phyloP scores from a whole-genome alignment of 495 filamentous ascomycete species.

The Glarea lozoyensis region DNA sequence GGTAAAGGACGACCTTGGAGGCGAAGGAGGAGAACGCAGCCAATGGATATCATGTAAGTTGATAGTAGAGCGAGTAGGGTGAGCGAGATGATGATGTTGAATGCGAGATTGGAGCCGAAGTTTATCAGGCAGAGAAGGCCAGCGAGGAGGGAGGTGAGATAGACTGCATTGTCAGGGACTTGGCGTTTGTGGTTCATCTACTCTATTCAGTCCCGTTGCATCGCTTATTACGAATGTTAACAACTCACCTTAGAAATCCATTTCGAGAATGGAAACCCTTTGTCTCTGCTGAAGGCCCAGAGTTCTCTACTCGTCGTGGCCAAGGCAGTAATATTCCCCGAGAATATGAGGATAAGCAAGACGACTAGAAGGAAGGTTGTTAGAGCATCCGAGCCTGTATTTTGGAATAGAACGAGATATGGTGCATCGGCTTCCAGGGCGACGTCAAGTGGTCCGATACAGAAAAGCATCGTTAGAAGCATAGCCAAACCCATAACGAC shows the following conservation, averaged over 20 bases:
- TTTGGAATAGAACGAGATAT: conserved; percentile 41
- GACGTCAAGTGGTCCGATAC: conserved; percentile 28
- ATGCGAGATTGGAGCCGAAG: conserved; percentile 45
- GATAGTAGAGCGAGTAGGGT: conserved; percentile 34
- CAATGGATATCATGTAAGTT: conserved; percentile 37
- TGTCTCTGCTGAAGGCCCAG: conserved; percentile 45
- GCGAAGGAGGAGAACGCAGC: conserved; percentile 22
- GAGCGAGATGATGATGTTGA: conserved; percentile 47
- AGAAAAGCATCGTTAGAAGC: no score
- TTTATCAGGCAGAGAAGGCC: conserved; percentile 51
- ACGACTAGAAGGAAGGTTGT: conserved; percentile 33
- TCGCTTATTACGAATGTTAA: no score
- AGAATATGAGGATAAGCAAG: conserved; percentile 33
- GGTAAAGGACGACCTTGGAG: conserved; percentile 32
- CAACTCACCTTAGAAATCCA: conserved; percentile 15
- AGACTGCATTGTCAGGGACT: conserved; percentile 46
- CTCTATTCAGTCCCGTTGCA: no score
- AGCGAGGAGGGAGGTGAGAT: conserved; percentile 37
- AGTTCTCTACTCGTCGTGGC: conserved; percentile 41
- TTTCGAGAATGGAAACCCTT: conserved; percentile 22
- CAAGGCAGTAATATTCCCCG: conserved; percentile 34
- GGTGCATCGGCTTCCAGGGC: conserved; percentile 35
- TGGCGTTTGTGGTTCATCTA: conserved; percentile 31
- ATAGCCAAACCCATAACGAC: conserved; percentile 28
- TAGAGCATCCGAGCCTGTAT: conserved; percentile 28